Conservation (phyloP, 2,329 filamentous ascomycete species). For the Cladophialophora immunda region DNA sequence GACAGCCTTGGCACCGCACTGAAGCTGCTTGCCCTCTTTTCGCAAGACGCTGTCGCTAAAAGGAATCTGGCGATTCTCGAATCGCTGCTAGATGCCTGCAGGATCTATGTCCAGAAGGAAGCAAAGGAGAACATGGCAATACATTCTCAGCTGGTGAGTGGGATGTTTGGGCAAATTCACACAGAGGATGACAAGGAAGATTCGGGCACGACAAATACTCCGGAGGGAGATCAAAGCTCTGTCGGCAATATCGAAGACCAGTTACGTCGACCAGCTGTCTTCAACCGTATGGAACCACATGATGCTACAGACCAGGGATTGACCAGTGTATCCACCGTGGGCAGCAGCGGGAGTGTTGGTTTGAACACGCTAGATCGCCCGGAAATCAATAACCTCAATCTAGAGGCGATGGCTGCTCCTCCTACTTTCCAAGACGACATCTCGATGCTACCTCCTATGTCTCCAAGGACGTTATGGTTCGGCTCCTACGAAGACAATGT, state of each 20-base stretch:
- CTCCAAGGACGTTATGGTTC: conserved; percentile 4
- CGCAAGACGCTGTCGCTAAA: not conserved
- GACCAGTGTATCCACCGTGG: not conserved
- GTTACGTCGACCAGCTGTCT: not conserved
- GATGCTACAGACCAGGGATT: not conserved
- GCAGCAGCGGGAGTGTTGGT: not conserved
- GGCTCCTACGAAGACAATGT: conserved; percentile 4
- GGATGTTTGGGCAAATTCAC: not conserved
- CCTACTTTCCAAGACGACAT: not conserved
- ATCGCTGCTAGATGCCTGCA: not conserved
- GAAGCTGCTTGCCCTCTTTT: not conserved
- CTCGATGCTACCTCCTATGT: not conserved
- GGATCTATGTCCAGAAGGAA: not conserved
- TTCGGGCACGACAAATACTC: not conserved
- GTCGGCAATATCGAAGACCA: not conserved
- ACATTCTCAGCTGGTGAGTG: conserved; percentile 3
- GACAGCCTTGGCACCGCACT: not conserved
- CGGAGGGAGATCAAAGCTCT: not conserved
- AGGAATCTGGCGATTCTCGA: not conserved
- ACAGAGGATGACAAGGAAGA: conserved; percentile 3
- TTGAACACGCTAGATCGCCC: not conserved
- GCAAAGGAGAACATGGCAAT: conserved; percentile 3
- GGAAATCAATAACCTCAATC: not conserved
- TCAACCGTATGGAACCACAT: not conserved
- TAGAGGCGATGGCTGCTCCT: not conserved